A percentile compares a stretch with the other conserved stretches of the same genome.
Conservation (phyloP, 176 grass and related monocot genomes). For the Oryza punctata region DNA sequence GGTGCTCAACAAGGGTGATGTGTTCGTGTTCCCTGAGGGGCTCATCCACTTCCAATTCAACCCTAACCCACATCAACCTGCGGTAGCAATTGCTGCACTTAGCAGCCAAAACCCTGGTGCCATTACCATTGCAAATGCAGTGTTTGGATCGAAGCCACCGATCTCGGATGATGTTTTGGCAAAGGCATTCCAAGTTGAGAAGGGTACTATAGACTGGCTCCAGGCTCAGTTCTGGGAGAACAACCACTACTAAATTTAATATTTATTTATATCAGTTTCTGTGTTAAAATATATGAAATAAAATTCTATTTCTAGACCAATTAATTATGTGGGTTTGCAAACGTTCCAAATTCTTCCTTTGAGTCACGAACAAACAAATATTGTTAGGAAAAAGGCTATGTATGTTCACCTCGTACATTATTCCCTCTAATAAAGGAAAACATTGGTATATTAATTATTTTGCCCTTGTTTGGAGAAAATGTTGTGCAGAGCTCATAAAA, state of each 20-base stretch:
- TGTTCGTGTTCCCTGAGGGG: not conserved
- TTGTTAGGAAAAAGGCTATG: too few relatives aligned
- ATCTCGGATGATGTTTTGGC: slow-evolving; percentile 9
- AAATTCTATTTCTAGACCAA: too few relatives aligned
- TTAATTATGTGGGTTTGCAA: too few relatives aligned
- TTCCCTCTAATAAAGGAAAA: too few relatives aligned
- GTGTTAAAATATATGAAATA: too few relatives aligned
- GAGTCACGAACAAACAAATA: too few relatives aligned
- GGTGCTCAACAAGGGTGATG: slow-evolving; percentile 38
- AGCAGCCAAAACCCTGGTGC: slow-evolving; percentile 9
- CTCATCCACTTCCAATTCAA: slow-evolving; percentile 40
- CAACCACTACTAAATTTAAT: not conserved
- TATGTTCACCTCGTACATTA: too few relatives aligned
- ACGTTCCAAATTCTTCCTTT: too few relatives aligned
- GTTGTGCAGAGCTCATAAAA: too few relatives aligned
- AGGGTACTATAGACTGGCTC: slow-evolving; percentile 36
- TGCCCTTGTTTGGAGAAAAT: too few relatives aligned
- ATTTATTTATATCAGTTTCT: too few relatives aligned
- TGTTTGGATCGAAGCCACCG: slow-evolving; percentile 34
- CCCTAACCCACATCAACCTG: not conserved
- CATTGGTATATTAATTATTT: too few relatives aligned
- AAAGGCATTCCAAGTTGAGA: slow-evolving; percentile 29
- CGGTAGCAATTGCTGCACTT: slow-evolving; percentile 11
- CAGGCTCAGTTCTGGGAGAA: slow-evolving; percentile 28
- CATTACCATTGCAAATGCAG: slow-evolving; percentile 14